Conservation (phyloP, 108 stramenopile genomes). For the Ochromonas danica region DNA sequence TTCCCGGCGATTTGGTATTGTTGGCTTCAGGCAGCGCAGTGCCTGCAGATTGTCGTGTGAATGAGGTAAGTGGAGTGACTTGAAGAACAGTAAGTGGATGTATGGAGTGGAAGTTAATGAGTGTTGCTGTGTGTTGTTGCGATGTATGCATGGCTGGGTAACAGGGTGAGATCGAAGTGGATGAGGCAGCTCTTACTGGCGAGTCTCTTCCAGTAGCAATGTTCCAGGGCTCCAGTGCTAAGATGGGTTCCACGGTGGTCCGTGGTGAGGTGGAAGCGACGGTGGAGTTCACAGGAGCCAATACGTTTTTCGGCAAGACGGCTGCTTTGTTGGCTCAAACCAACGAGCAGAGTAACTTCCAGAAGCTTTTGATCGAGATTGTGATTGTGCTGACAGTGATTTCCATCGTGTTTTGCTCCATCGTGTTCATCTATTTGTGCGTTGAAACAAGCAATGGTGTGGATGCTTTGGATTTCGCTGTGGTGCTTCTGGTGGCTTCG, state of each 20-base stretch:
- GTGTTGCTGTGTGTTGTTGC: no score
- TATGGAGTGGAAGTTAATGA: no score
- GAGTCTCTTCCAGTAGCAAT: slow-evolving; percentile 77
- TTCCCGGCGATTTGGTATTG: slow-evolving; percentile 45
- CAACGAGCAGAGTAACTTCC: slow-evolving; percentile 60
- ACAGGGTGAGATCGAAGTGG: slow-evolving; percentile 58
- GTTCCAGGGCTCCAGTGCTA: slow-evolving; percentile 58
- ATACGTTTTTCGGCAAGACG: slow-evolving; percentile 75
- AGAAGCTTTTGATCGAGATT: slow-evolving; percentile 64
- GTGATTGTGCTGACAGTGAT: slow-evolving; percentile 62
- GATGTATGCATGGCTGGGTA: no score
- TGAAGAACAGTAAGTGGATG: no score
- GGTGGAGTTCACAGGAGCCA: slow-evolving; percentile 59
- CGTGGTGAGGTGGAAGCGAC: slow-evolving; percentile 65
- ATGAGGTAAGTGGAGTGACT: no score
- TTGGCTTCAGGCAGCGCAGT: slow-evolving; percentile 42
- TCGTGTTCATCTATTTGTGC: slow-evolving; percentile 45
- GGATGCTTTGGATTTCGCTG: slow-evolving; percentile 56
- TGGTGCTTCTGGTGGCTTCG: slow-evolving; percentile 71
- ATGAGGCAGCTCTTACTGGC: slow-evolving; percentile 74
- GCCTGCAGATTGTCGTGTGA: slow-evolving; percentile 64
- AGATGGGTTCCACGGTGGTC: slow-evolving; percentile 71
- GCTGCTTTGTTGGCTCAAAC: slow-evolving; percentile 58
- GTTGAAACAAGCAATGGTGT: slow-evolving; percentile 8
- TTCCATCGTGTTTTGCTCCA: slow-evolving; percentile 57